Conservation (phyloP, 1,284 basidiomycete species). For the Vanrija sp. region DNA sequence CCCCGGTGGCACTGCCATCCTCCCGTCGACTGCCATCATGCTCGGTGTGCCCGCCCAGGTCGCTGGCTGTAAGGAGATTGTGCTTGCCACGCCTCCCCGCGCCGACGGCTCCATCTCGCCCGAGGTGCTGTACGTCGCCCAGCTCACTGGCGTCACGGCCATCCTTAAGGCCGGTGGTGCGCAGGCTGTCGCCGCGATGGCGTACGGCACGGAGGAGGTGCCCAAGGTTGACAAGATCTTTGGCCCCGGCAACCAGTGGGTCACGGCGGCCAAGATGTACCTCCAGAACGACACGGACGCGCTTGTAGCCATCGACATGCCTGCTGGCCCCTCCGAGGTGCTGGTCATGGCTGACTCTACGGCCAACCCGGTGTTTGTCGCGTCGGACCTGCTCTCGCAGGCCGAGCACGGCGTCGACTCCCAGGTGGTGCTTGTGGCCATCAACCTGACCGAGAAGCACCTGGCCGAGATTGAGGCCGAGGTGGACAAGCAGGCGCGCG, state of each 20-base stretch:
- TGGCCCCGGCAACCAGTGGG: slow-evolving; percentile 99
- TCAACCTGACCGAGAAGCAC: slow-evolving; percentile 62
- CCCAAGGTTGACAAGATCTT: slow-evolving; percentile 99
- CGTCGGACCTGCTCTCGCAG: slow-evolving; percentile 93
- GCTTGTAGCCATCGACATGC: slow-evolving; percentile 96
- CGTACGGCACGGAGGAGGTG: slow-evolving; percentile 90
- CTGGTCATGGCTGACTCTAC: slow-evolving; percentile 88
- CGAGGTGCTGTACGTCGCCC: slow-evolving; percentile 91
- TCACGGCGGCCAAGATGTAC: slow-evolving; percentile 98
- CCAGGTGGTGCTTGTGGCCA: slow-evolving; percentile 88
- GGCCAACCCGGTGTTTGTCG: slow-evolving; percentile 84
- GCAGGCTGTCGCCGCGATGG: slow-evolving; percentile 94
- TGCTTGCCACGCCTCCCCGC: slow-evolving; percentile 91
- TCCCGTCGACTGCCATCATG: slow-evolving; percentile 97
- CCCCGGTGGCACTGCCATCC: slow-evolving; percentile 91
- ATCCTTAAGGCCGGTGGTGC: slow-evolving; percentile 93
- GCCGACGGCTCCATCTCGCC: slow-evolving; percentile 85
- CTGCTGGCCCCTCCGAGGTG: slow-evolving; percentile 95
- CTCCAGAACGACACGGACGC: slow-evolving; percentile 99
- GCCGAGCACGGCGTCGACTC: slow-evolving; percentile 98
- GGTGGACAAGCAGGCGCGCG: slow-evolving; percentile 82
- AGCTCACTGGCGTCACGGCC: slow-evolving; percentile 78
- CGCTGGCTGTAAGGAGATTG: slow-evolving; percentile 86
- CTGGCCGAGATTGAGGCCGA: slow-evolving; percentile 75
- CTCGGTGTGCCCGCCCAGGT: slow-evolving; percentile 97